Evolutionary conservation across 495 filamentous ascomycete species (phyloP), one percentile per base, ranked within the genome.

Genomic region (Ramalina peruviana): DNA sequence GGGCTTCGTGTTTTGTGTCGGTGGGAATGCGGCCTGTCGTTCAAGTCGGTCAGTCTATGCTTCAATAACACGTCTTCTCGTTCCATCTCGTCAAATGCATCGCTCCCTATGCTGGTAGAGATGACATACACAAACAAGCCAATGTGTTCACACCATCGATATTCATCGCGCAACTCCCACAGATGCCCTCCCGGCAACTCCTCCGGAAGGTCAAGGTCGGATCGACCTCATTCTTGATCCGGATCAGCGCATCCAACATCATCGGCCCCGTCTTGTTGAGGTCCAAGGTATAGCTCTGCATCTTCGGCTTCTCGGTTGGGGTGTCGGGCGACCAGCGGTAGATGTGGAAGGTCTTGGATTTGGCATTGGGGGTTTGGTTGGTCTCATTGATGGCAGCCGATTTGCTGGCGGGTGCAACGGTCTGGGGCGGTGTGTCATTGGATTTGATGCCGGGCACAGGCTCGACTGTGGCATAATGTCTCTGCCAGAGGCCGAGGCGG

Each of bases 171-270:
- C 92, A 98, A 64, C 85, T 90, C 48, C 92, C 92, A 63, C 92
- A 98, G 62, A 98, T 98, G 53, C 92, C 92, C 75, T 98, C 92
- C 69, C 92, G 70, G 73, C 92, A 98, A 61, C 85, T 90, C 62
- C 92, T 70, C 57, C 92, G 76, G 74, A 98, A 98, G 42, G 92
- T 98, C 60, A 98, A 69, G 36, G 92, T 96, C 20, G 92, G 92
- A 67, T 98, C 92, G 27, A 94, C 62, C 75, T 98, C 92, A 69
- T 98, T 98, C 87, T 98, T 98, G 72, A 98, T 92, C 55, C 90
- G 72, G 63, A 98, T 93, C 58, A 98, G 70, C 45, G 92, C 92
- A 67, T 98, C 92, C 56, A 98, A 72, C 65, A 97, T 78, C 92
- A 98, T 98, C 55, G 92, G 92, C 7, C 92, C 92, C 42, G 92